These are phyloP conservation scores for Posidonia australis DNA, from an alignment of 106 monocot species.

Conservation along the genomic window DNA sequence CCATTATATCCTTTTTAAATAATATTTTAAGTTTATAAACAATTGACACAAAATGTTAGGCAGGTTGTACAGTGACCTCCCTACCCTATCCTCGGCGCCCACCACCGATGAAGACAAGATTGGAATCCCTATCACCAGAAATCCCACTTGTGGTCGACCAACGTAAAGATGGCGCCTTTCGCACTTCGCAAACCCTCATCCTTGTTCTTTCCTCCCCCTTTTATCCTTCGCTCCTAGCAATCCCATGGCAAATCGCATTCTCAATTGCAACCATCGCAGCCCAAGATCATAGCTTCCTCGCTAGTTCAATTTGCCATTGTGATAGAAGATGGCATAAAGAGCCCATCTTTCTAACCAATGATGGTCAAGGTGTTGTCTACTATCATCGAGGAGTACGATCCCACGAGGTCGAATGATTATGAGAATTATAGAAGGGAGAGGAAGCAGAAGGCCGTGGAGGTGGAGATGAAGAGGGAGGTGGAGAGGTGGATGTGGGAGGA, in stretches of 20 bases:
- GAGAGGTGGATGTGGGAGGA: constrained; percentile 75
- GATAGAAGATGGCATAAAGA: constrained; percentile 21
- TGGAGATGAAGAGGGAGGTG: constrained; percentile 67
- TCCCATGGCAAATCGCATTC: too few species aligned
- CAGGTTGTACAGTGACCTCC: constrained; percentile 87
- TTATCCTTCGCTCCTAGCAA: constrained; percentile 42
- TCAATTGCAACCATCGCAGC: too few species aligned
- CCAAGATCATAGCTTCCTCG: too few species aligned
- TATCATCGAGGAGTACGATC: constrained; percentile 85
- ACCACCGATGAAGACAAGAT: constrained; percentile 59
- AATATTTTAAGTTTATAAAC: too few species aligned
- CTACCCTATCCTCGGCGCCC: constrained; percentile 78
- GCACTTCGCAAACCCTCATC: constrained; percentile 69
- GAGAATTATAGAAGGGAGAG: constrained; percentile 84
- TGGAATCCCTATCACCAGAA: constrained; percentile 15
- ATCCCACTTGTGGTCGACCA: constrained; percentile 82
- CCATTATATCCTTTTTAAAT: too few species aligned
- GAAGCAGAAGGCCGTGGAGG: constrained; percentile 52
- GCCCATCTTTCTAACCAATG: constrained; percentile 55
- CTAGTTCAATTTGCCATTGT: background rate
- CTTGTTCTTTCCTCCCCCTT: constrained; percentile 45
- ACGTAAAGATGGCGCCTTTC: constrained; percentile 87
- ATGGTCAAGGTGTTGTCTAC: constrained; percentile 64
- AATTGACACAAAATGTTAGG: constrained; percentile 43
- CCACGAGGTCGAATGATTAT: constrained; percentile 89